Conservation (phyloP, 768 basidiomycete species). For the Boletus subparvulus region DNA sequence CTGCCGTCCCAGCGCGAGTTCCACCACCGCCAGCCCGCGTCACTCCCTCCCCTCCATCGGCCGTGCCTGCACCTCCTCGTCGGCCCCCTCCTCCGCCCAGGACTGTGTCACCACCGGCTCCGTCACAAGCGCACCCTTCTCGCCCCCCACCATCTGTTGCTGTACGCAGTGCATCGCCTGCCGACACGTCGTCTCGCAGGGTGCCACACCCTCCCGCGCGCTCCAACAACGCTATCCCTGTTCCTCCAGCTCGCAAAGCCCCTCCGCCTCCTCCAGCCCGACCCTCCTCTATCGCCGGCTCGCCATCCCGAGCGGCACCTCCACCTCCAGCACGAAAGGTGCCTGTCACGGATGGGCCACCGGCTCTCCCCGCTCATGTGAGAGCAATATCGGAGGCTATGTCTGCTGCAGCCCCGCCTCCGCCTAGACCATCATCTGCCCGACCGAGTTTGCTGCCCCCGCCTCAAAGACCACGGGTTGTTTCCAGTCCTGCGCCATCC, state of each 20-base stretch:
- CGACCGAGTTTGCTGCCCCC: constrained; percentile 26
- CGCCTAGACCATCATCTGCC: constrained; percentile 30
- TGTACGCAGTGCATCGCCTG: constrained; percentile 27
- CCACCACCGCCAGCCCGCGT: constrained; percentile 43
- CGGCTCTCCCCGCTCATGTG: constrained; percentile 38
- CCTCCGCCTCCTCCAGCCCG: constrained; percentile 48
- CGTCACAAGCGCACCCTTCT: constrained; percentile 24
- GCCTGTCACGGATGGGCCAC: constrained; percentile 26
- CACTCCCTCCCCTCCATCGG: constrained; percentile 28
- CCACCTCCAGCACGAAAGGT: constrained; percentile 43
- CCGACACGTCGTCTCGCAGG: constrained; percentile 12
- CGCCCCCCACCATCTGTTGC: constrained; percentile 29
- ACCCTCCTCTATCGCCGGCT: constrained; percentile 34
- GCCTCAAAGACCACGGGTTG: constrained; percentile 24
- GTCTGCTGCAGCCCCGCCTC: constrained; percentile 34
- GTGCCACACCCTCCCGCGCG: constrained; percentile 31
- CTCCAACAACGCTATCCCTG: constrained; percentile 8
- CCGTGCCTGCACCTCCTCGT: constrained; percentile 24
- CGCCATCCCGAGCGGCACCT: constrained; percentile 35
- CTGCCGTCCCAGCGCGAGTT: constrained; percentile 43
- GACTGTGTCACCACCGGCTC: constrained; percentile 27
- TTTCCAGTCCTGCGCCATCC: constrained; percentile 24
- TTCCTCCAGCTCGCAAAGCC: constrained; percentile 35
- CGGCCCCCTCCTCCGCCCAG: constrained; percentile 35
- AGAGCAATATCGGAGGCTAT: constrained; percentile 47